These are phyloP conservation scores for Mycena epipterygia DNA, from an alignment of 768 basidiomycete species.

Conservation along the genomic window DNA sequence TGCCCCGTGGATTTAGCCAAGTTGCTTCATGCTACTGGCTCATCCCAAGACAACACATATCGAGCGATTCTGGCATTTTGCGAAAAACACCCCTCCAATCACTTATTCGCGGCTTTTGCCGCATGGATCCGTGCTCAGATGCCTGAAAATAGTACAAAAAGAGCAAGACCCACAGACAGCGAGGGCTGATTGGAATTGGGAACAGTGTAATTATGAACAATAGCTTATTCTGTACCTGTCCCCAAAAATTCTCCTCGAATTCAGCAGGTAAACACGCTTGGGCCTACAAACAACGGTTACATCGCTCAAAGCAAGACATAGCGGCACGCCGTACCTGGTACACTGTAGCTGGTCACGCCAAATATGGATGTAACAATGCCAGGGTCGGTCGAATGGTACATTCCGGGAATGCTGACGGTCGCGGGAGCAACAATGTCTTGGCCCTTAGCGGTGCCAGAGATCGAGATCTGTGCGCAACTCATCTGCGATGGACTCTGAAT, in stretches of 20 bases:
- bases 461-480: conserved; percentile 43
- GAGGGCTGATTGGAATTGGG: background rate
- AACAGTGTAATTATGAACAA: background rate
- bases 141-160: conserved; percentile 1
- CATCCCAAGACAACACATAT: conserved; percentile 39
- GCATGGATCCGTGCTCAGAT: conserved; percentile 41
- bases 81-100: conserved; percentile 39
- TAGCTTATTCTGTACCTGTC: background rate
- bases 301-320: background rate
- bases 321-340: conserved; percentile 24
- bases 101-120: conserved; percentile 47
- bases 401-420: conserved; percentile 40
- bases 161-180: background rate
- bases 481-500: conserved; percentile 25
- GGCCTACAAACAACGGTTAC: conserved; percentile 38
- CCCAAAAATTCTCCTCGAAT: background rate
- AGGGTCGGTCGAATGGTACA: conserved; percentile 48
- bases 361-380: conserved; percentile 51
- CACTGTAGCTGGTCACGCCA: conserved; percentile 38
- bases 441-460: conserved; percentile 30
- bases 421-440: conserved; percentile 33
- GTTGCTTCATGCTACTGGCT: conserved; percentile 42
- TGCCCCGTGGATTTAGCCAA: conserved; percentile 52
- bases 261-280: conserved; percentile 49
- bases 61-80: conserved; percentile 46